Evolutionary conservation across 306 rosid species (phyloP).

Genomic region (Gastrolobium villosum): DNA sequence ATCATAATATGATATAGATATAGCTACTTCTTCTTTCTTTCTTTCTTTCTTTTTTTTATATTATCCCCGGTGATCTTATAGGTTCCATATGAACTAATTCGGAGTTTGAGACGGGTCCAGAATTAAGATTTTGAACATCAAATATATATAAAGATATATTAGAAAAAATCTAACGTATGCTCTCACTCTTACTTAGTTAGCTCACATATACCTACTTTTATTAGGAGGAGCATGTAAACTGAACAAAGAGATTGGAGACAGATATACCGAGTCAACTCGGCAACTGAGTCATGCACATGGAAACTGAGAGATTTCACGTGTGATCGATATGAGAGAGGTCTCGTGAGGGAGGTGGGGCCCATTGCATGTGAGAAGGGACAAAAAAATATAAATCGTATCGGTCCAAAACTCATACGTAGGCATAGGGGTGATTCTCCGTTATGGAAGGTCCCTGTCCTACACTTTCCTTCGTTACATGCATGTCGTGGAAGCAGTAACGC

Average conservation of each 20-base stretch:
- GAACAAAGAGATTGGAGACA: conserved; percentile 8
- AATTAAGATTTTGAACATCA: no score
- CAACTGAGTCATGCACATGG: conserved; percentile 36
- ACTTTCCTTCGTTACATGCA: conserved; percentile 39
- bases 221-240: conserved; percentile 33
- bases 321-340: conserved; percentile 43
- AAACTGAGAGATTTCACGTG: conserved; percentile 35
- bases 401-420: conserved; percentile 41
- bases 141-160: no score
- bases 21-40: background rate
- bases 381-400: conserved; percentile 36
- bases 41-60: no score
- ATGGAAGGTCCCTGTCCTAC: conserved; percentile 46
- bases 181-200: no score
- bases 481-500: conserved; percentile 18
- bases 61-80: no score
- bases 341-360: conserved; percentile 60
- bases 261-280: conserved; percentile 47
- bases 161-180: no score
- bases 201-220: background rate
- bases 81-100: no score
- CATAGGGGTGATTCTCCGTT: conserved; percentile 35
- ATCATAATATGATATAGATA: conserved; percentile 9
- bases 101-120: no score
- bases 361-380: conserved; percentile 74